Evolutionary conservation across 352 stramenopile species (phyloP).

Genomic region (Thalassiosira livingstoniorum): DNA sequence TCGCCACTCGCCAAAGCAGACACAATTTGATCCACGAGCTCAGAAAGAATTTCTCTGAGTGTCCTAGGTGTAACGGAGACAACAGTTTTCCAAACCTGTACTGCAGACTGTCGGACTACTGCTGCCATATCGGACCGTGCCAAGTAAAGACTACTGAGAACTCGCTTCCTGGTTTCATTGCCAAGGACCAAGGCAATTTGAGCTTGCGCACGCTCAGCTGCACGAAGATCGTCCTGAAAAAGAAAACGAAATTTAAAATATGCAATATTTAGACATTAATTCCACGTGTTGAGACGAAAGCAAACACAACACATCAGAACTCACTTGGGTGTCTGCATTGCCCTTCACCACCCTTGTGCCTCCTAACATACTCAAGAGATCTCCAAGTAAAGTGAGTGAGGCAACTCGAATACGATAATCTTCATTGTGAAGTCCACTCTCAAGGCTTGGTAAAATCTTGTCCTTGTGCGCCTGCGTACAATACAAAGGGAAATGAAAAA

Average conservation of each 20-base stretch:
- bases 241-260: no score
- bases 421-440: constrained; percentile 95
- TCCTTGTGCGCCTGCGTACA: constrained; percentile 95
- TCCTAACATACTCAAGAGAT: constrained; percentile 96
- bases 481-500: no score
- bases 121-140: constrained; percentile 96
- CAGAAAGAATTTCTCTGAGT: constrained; percentile 96
- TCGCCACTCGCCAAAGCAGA: constrained; percentile 90
- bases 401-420: constrained; percentile 98
- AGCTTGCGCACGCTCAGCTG: constrained; percentile 82
- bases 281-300: no score
- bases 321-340: constrained; percentile 88
- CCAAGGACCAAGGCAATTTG: constrained; percentile 90
- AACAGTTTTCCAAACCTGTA: constrained; percentile 99
- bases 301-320: no score
- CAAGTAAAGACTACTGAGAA: constrained; percentile 98
- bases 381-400: constrained; percentile 94
- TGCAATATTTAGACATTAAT: no score
- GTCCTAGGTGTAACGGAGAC: constrained; percentile 97
- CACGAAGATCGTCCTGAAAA: constrained; percentile 87
- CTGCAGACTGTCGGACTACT: constrained; percentile 95
- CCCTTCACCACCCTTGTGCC: constrained; percentile 93
- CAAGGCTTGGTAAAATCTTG: constrained; percentile 97
- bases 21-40: constrained; percentile 96
- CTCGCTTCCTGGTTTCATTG: constrained; percentile 92